phyloP scores from a whole-genome alignment of 176 grass and related monocot genomes.

The Themeda triandra region DNA sequence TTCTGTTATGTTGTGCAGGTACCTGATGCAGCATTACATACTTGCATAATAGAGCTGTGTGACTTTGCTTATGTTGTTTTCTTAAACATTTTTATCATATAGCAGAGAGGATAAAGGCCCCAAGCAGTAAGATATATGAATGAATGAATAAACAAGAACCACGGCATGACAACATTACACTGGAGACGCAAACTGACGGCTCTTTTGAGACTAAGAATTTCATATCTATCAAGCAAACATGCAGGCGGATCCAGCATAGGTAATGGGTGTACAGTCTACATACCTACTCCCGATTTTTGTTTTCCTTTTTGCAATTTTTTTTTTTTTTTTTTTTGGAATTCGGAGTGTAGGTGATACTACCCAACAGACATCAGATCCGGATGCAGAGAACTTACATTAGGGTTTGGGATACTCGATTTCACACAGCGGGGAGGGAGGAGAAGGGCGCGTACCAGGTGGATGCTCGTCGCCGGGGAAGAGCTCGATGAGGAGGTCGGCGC shows the following conservation, averaged over 20 bases:
- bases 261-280: neutral
- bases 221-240: neutral
- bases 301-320: neutral
- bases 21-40: neutral
- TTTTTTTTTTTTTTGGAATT: neutral
- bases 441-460: neutral
- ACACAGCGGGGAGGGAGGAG: neutral
- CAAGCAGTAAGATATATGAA: neutral
- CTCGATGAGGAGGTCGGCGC: neutral
- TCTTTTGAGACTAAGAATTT: neutral
- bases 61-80: neutral
- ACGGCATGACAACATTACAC: neutral
- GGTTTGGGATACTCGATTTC: neutral
- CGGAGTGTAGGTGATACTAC: neutral
- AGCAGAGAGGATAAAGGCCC: neutral
- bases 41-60: neutral
- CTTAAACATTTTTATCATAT: neutral
- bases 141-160: neutral
- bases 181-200: neutral
- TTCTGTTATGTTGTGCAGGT: neutral
- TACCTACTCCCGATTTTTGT: neutral
- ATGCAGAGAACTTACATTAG: neutral
- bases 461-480: neutral
- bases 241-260: neutral
- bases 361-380: neutral